Evolutionary conservation across 352 stramenopile species (phyloP).

Genomic region (Pythium brachiatum): DNA sequence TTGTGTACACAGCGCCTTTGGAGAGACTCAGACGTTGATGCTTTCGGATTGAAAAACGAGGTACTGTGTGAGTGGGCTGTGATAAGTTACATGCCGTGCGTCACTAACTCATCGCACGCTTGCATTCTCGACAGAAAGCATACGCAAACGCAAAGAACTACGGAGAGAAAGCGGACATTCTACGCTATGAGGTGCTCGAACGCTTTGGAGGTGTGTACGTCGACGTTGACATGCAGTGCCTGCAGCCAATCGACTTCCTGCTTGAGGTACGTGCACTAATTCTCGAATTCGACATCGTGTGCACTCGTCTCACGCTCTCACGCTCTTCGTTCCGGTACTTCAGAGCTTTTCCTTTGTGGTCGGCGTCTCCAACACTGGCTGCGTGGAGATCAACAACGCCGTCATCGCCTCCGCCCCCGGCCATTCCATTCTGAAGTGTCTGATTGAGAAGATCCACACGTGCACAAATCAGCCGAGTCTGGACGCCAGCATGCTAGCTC

Average conservation of each 20-base stretch:
- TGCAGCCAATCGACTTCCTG: conserved; percentile 45
- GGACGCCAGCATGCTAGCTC: conserved; percentile 19
- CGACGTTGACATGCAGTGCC: conserved; percentile 66
- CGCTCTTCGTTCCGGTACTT: neutral
- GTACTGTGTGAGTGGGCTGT: neutral
- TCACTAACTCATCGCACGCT: neutral
- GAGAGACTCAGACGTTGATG: conserved; percentile 39
- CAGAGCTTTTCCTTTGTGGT: conserved; percentile 47
- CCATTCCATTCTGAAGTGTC: conserved; percentile 32
- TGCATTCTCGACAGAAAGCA: conserved; percentile 17
- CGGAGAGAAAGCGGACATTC: conserved; percentile 72
- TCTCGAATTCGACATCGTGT: neutral
- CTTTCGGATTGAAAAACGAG: conserved; percentile 34
- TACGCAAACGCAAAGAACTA: conserved; percentile 55
- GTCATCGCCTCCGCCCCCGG: conserved; percentile 35
- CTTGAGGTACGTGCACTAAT: conserved; percentile 26
- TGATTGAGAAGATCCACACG: conserved; percentile 34
- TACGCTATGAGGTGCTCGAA: conserved; percentile 68
- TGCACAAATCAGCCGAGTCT: conserved; percentile 15
- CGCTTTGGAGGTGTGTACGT: conserved; percentile 61
- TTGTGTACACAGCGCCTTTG: conserved; percentile 38
- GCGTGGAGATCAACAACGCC: conserved; percentile 75
- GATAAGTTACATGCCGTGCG: too few species aligned
- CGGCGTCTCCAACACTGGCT: conserved; percentile 64
- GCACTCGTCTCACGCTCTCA: neutral